Base-by-base conservation (phyloP, 352 stramenopile genomes). In the Elongisporangium prolatum region DNA sequence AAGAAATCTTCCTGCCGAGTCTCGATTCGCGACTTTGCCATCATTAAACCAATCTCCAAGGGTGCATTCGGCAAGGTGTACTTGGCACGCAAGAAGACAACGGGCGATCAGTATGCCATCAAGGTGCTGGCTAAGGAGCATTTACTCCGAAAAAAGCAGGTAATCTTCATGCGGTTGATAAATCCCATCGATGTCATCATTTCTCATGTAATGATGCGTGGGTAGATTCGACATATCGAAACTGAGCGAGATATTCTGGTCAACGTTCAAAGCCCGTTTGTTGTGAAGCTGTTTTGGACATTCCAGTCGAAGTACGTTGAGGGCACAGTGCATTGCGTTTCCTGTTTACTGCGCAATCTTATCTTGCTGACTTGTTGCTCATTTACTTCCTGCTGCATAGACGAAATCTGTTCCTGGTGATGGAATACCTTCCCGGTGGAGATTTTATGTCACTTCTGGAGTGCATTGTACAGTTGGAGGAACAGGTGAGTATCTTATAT, bases 81-180 rank as follows among this genome's bases (percentile, higher is more conserved):
- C 54, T 63, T 97, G 21, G 86, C 88, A 5, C 57, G 74, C 20
- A 95, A 96, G 64, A 94, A 91, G 55, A 92, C 78, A 0, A 96
- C 87, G 1, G 89, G 89, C 1, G 86, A 96, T 50, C 80, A 94
- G 22, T 97, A 95, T 64, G 89, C 89, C 5, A 93, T 97, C 59
- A 97, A 97, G 67, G 88, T 96, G 53, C 74, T 97, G 20, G 81
- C 78, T 10, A 97, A 97, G 63, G 74, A 91, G 58, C 86, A 97
- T 40, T 69, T 97, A 28, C 56, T 94, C 25, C 82, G 88, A 21
- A 96, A 96, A 65, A 97, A 96, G 50, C 81, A 94, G 72, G 84
- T 93, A 71, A 44, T 13, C 7, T 25, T 52, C 2, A n/a, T 48
- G 7, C 53, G 58, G 21, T 34, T 6, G 28, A 40, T 5, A 9